phyloP scores from a whole-genome alignment of 2,329 filamentous ascomycete genomes.

The Penicillium sp. region DNA sequence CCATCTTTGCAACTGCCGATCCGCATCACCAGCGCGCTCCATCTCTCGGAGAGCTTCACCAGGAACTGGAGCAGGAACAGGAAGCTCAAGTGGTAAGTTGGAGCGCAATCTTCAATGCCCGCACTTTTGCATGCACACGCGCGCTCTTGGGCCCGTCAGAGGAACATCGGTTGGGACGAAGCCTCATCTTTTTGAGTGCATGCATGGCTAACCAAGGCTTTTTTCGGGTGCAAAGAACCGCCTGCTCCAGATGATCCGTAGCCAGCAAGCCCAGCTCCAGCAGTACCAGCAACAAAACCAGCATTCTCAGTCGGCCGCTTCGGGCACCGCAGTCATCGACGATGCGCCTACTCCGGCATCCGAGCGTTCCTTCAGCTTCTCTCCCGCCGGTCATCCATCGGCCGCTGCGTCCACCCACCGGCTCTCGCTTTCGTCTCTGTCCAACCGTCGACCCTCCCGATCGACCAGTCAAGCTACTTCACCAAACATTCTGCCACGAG shows the following conservation, averaged over 20 bases:
- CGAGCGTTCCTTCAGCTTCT: slow-evolving; percentile 36
- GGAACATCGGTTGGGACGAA: too few relatives aligned
- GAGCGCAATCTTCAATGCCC: too few relatives aligned
- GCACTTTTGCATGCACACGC: too few relatives aligned
- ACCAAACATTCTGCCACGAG: slow-evolving; percentile 32
- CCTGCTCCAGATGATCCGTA: slow-evolving; percentile 46
- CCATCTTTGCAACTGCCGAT: slow-evolving; percentile 40
- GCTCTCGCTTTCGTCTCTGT: slow-evolving; percentile 31
- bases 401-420: slow-evolving; percentile 25
- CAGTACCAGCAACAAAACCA: slow-evolving; percentile 34
- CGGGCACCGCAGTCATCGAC: slow-evolving; percentile 34
- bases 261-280: slow-evolving; percentile 43
- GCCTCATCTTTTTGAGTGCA: neutral
- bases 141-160: too few relatives aligned
- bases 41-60: slow-evolving; percentile 46
- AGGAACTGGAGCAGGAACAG: slow-evolving; percentile 48
- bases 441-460: slow-evolving; percentile 31
- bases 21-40: slow-evolving; percentile 45
- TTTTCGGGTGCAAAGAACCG: slow-evolving; percentile 35
- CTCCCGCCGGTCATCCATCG: slow-evolving; percentile 28
- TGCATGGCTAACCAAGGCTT: neutral
- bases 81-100: slow-evolving; percentile 45
- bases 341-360: slow-evolving; percentile 40
- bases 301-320: slow-evolving; percentile 20
- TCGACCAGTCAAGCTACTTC: slow-evolving; percentile 34